These are phyloP conservation scores for maize (Zea mays) DNA, from an alignment of 176 grass and related monocot genomes.

Conservation along the genomic window DNA sequence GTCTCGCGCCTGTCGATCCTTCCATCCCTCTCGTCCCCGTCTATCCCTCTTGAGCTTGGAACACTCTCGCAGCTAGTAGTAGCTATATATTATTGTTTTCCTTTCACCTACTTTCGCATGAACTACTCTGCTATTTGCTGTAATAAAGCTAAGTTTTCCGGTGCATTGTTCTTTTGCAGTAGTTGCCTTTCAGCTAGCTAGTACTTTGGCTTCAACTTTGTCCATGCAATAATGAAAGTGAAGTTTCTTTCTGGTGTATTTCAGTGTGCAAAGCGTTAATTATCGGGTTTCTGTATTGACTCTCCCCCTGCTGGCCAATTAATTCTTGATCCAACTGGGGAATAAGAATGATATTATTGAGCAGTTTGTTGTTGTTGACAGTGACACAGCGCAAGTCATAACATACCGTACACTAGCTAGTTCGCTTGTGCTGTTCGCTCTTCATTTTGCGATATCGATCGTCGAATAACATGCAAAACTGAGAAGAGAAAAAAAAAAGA, in stretches of 20 bases:
- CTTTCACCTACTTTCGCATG: background rate
- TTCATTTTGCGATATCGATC: too few relatives aligned
- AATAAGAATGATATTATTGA: too few relatives aligned
- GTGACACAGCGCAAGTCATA: background rate
- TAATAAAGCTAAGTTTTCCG: background rate
- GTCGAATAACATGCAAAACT: background rate
- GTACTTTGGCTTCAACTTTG: background rate
- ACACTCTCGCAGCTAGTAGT: background rate
- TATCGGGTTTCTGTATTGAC: background rate
- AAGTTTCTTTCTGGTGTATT: background rate
- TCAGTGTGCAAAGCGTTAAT: background rate
- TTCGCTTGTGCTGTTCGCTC: background rate
- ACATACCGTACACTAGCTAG: background rate
- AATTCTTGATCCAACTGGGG: too few relatives aligned
- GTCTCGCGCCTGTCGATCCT: background rate
- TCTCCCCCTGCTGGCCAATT: too few relatives aligned
- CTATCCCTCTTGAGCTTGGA: slow-evolving; percentile 61
- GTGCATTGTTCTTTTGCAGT: background rate
- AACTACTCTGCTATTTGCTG: background rate
- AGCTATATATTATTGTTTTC: background rate
- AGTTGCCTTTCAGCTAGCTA: background rate
- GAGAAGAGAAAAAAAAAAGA: background rate
- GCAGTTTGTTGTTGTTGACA: background rate
- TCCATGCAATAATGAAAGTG: background rate
- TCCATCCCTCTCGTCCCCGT: background rate